Base-by-base conservation (phyloP, 495 filamentous ascomycete species). In the Aspergillus haitiensis region DNA sequence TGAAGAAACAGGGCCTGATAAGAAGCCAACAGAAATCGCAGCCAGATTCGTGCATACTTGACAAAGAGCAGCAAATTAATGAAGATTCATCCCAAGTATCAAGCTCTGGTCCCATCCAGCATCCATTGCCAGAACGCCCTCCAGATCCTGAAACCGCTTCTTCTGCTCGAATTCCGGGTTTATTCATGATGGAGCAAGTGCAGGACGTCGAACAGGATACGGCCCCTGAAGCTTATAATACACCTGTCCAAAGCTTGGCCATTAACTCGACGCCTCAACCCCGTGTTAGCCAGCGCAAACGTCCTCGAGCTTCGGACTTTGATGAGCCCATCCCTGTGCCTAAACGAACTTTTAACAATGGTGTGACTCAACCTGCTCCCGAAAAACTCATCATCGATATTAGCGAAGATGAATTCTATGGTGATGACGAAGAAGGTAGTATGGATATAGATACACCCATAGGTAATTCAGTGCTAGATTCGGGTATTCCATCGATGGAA, bases 281-380 rank as follows among this genome's bases (percentile, higher is more conserved):
- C 31, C 71, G 68, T 44, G 33, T 61, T n/a, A 68, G 66, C 37
- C 73, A 78, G 53, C 83, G 88, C 16, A 96, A 96, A 71, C 87
- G 93, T 18, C 91, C 90, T n/a, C 88, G 89, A 45, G 92, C 92
- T 37, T 82, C 90, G 12, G 92, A 96, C 67, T 93, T 96, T 45
- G 84, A 84, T 59, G 75, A 84, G 61, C 55, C 75, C 51, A 51
- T 75, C 16, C 66, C 73, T 13, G 68, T 79, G n/a, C 66, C 78
- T 33, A 94, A 90, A 66, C 84, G 85, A 51, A 80, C 83, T 13
- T 88, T 88, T 60, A 83, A 80, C 35, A 81, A 72, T 4, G 65
- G 66, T 13, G 58, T 56, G 7, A 64, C 56, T 27, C 52, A 62
- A 11, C 36, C 40, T 13, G 39, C 56, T 35, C 48, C 59, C 5